These are phyloP conservation scores for Roridomyces roridus DNA, from an alignment of 768 basidiomycete genomes.

Conservation along the genomic window DNA sequence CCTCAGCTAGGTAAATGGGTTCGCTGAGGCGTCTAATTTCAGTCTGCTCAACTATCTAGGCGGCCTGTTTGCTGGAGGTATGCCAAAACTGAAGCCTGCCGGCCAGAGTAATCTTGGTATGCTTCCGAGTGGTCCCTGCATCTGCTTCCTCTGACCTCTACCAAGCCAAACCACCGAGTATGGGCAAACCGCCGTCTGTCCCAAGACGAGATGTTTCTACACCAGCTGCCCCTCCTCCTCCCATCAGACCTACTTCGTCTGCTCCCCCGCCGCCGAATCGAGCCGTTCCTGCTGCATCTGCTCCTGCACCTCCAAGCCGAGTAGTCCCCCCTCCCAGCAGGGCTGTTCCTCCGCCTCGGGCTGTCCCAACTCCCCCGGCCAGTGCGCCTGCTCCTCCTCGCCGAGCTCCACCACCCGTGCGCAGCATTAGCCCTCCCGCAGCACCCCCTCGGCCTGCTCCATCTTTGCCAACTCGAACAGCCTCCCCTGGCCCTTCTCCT, in stretches of 20 bases:
- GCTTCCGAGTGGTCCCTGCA: conserved; percentile 23
- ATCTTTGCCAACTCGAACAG: conserved; percentile 45
- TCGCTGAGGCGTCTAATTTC: neutral
- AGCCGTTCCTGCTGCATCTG: conserved; percentile 44
- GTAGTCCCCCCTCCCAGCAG: conserved; percentile 36
- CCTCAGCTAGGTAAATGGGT: conserved; percentile 69
- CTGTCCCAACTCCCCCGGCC: conserved; percentile 41
- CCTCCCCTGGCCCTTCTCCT: conserved; percentile 31
- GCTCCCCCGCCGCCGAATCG: conserved; percentile 41
- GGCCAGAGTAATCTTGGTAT: conserved; percentile 64
- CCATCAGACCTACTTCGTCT: conserved; percentile 39
- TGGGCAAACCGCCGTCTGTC: conserved; percentile 72
- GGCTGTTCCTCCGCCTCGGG: conserved; percentile 42
- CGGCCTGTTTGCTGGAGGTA: conserved; percentile 87
- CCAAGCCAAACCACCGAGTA: conserved; percentile 64
- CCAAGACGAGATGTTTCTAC: conserved; percentile 49
- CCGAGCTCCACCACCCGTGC: conserved; percentile 44
- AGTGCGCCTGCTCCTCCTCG: conserved; percentile 49
- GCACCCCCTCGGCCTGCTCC: conserved; percentile 48
- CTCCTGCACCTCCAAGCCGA: conserved; percentile 39
- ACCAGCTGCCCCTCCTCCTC: conserved; percentile 35
- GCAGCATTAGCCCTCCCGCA: conserved; percentile 38
- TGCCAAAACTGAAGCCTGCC: conserved; percentile 90
- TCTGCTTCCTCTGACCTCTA: conserved; percentile 13
- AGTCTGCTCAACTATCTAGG: conserved; percentile 17